Base-by-base conservation (phyloP, 352 stramenopile genomes). In the Plasmopara viticola region DNA sequence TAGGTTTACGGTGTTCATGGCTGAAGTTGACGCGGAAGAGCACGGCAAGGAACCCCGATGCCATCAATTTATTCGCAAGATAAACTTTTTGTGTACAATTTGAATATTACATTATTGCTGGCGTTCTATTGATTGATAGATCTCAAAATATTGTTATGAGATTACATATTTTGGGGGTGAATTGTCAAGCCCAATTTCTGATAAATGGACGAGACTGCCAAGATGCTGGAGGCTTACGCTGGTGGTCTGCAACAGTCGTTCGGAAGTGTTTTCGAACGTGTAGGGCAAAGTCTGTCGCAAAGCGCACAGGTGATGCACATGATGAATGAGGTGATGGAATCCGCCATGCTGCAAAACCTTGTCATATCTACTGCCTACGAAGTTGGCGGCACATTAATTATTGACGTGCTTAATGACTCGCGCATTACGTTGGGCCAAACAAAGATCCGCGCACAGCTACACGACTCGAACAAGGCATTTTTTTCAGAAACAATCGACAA, bases 251-350 rank as follows among this genome's bases (percentile, higher is more conserved):
- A 87, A 61, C 66, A 84, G 58, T 90, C 79, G 43, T 88, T 90
- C 50, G 76, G 69, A 40, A 70, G 64, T 8, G 77, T 87, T 9
- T 84, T 87, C 33, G 70, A 87, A 48, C 76, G 77, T 38, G 72
- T 90, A 41, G 77, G 70, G 9, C 53, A 86, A 52, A 88, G 77
- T 31, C 66, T 90, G 25, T 63, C 61, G 33, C 77, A 87, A 52
- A 90, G 77, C 28, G 70, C 66, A 40, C 64, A 85, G 49, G 66
- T 87, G 56, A 88, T 90, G 79, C 71, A 70, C 40, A 86, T 90
- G 73, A 90, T 90, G 79, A 90, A 90, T 59, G 66, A 72, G 14
- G 78, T 88, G 59, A 88, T 90, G 79, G 79, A 90, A 64, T 61
- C 72, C 3, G 74, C 77, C 47, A 62, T 90, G 70, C 44, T 90